Evolutionary conservation across 2,329 filamentous ascomycete species (phyloP), one percentile per base, ranked within the genome.

Genomic region (Trichoderma semiorbis): DNA sequence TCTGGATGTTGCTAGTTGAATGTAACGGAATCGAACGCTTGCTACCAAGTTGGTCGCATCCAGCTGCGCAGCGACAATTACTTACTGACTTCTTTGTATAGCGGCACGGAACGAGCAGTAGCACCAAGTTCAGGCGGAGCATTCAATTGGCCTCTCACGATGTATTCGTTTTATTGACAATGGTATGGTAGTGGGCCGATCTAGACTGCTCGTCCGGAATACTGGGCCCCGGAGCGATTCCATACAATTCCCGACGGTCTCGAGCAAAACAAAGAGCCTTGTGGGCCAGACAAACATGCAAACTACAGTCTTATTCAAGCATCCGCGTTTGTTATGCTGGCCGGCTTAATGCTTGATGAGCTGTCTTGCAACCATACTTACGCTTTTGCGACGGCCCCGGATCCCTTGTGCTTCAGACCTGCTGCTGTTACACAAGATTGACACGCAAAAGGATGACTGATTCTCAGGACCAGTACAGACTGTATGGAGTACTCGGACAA

Each of bases 1-100:
- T 69, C 67, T 69, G 67, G 67, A 62, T 53, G 39, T 62, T 69
- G 21, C 39, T 53, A 69, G 67, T 43, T 62, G 57, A 60, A 69
- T 69, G 67, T 62, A 69, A 62, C 67, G 39, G 60, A 53, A 69
- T 69, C 67, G 39, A 61, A 28, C n/a, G 10, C 32, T 53, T 16
- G 66, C 11, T 7, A n/a, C 47, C 21, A 36, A 36, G 14, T n/a
- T 34, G 50, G 47, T 11, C 30, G 30, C n/a, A 30, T 55, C 63
- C 7, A 26, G 21, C 32, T 28, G 28, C 30, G 34, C 55, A 61
- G 36, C 66, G 53, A 43, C 57, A 34, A 50, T 50, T 30, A 14
- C 18, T 32, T 4, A 14, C 30, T 60, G 57, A n/a, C 21, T 32
- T n/a, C 28, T 32, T 21, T 26, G 58, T 26, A 47, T 34, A 14